Base-by-base conservation (phyloP, 371 early-diverging fungal genomes). In the Mortierella sp. region DNA sequence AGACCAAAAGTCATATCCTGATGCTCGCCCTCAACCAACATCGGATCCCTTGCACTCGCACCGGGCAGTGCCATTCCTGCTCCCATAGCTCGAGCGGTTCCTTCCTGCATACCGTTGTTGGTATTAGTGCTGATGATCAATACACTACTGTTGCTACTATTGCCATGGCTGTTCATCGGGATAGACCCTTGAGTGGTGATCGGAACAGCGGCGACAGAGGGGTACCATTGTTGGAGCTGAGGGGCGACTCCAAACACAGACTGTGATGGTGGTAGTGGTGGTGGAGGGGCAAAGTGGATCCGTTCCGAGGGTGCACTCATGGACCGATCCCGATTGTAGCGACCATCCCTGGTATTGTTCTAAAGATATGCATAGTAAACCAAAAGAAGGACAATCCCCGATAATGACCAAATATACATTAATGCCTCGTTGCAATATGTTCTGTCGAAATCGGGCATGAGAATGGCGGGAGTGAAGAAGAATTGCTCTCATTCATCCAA, bases 1-100 rank as follows among this genome's bases (percentile, higher is more conserved):
- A 80, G 71, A 24, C 80, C 80, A 63, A 76, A 80, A 0, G 76
- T 73, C n/a, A 67, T 34, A 53, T 69, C 47, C 14, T 61, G 75
- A 24, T 26, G 41, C 5, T 44, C 44, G 41, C 53, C 40, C 8
- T 41, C 55, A 14, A 55, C 41, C 31, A 53, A 24, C 40, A 68
- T 26, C 1, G 41, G 41, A 41, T 53, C 66, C 16, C 29, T 43
- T 29, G 29, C 55, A 6, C 43, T 55, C 19, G 70, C 24, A 7
- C 61, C 61, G 2, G 29, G 31, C 13, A 55, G 26, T 22, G 61
- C 19, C 0, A 48, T 48, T 6, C 34, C 34, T 52, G 29, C 29
- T 58, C 37, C 61, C n/a, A n/a, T n/a, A n/a, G n/a, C n/a, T n/a
- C n/a, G n/a, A n/a, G n/a, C n/a, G n/a, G n/a, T n/a, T n/a, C n/a